Evolutionary conservation across 371 early-diverging fungal species (phyloP).

Genomic region (Mortierella sp.): DNA sequence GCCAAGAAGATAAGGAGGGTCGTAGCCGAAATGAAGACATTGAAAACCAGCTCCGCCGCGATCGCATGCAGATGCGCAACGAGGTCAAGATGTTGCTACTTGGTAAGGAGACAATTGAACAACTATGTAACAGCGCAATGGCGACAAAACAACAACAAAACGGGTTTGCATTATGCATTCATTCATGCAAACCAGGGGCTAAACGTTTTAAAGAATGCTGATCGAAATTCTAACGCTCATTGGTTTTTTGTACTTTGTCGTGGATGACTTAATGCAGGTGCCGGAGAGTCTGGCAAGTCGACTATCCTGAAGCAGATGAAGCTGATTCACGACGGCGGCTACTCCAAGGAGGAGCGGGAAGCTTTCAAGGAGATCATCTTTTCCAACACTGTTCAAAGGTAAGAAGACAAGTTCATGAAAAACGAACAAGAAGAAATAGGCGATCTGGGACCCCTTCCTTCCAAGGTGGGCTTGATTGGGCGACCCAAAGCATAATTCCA

Average conservation of each 20-base stretch:
- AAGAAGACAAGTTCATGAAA: background rate
- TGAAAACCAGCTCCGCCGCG: constrained; percentile 87
- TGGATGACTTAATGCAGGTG: constrained; percentile 71
- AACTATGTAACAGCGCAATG: background rate
- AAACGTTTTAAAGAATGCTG: background rate
- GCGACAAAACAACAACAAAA: background rate
- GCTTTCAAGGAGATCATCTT: constrained; percentile 95
- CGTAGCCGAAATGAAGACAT: constrained; percentile 91
- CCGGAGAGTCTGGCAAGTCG: constrained; percentile 98
- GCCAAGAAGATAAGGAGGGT: constrained; percentile 87
- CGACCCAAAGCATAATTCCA: background rate
- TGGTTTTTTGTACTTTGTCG: background rate
- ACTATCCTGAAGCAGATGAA: constrained; percentile 98
- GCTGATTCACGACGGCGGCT: constrained; percentile 94
- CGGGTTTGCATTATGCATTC: background rate
- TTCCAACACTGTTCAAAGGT: constrained; percentile 89
- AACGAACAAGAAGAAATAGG: background rate
- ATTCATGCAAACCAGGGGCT: constrained; percentile 1
- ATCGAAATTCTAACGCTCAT: constrained; percentile 1
- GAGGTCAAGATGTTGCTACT: constrained; percentile 96
- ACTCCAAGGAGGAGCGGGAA: constrained; percentile 86
- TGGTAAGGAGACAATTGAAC: constrained; percentile 65
- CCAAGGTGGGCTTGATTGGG: background rate
- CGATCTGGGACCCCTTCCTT: background rate
- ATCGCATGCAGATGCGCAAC: constrained; percentile 80